Evolutionary conservation across 163 green algal genomes (phyloP).

Genomic region (Volvox carteri): DNA sequence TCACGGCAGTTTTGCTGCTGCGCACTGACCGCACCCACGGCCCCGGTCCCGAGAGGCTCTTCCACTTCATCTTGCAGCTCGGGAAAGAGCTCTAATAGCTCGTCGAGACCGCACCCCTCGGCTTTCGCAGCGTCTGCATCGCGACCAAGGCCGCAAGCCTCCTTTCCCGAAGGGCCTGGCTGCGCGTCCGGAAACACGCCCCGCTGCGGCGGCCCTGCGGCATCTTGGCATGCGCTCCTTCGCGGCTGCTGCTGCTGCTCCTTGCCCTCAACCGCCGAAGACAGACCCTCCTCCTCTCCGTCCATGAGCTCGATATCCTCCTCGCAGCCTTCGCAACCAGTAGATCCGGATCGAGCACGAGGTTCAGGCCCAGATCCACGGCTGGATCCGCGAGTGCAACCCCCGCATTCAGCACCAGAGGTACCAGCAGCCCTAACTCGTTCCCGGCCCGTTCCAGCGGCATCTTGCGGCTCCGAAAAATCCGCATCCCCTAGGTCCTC

Average conservation of each 20-base stretch:
- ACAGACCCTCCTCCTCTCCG: neutral
- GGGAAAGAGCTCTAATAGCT: slow-evolving; percentile 43
- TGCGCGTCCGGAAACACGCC: neutral
- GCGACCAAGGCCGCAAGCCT: neutral
- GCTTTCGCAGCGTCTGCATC: neutral
- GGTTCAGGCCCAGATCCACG: neutral
- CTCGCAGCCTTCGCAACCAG: no score
- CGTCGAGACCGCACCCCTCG: slow-evolving; percentile 21
- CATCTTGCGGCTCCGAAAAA: no score
- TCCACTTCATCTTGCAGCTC: slow-evolving; percentile 15
- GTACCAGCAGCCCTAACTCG: neutral
- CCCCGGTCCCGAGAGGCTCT: no score
- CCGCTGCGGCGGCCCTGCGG: neutral
- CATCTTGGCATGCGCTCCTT: neutral
- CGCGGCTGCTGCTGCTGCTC: neutral
- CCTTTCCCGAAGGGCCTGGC: no score
- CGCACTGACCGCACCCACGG: no score
- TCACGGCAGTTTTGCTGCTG: neutral
- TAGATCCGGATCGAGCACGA: neutral
- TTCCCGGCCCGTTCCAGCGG: neutral
- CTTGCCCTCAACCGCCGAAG: neutral
- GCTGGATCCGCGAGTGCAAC: neutral
- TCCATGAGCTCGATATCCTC: neutral
- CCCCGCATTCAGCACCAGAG: neutral
- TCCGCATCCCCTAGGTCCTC: neutral